phyloP scores from a whole-genome alignment of 306 rosid genomes.

The Bauhinia variegata region DNA sequence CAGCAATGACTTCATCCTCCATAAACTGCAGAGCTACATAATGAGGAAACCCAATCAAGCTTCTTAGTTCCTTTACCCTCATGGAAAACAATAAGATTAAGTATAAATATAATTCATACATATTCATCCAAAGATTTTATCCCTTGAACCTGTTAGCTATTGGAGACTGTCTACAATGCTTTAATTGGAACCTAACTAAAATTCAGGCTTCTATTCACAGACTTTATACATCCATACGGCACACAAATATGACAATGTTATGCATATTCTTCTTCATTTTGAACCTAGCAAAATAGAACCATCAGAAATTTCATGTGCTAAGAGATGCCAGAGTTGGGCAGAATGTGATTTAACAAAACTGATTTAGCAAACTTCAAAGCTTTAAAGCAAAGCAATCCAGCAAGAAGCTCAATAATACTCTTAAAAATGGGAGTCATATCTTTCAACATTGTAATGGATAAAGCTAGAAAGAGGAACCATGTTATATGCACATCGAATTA shows the following conservation, averaged over 20 bases:
- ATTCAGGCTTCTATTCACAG: no score
- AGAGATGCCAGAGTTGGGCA: slow-evolving; percentile 19
- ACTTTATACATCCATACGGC: no score
- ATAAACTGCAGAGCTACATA: slow-evolving; percentile 85
- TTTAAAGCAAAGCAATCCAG: neutral
- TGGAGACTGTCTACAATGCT: no score
- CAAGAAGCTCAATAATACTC: slow-evolving; percentile 8
- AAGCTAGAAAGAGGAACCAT: slow-evolving; percentile 10
- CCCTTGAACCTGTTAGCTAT: no score
- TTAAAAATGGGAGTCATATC: no score
- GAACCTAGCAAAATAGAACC: slow-evolving; percentile 1
- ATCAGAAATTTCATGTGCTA: slow-evolving; percentile 12
- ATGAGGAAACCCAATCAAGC: slow-evolving; percentile 36
- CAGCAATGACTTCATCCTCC: slow-evolving; percentile 72
- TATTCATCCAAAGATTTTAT: no score
- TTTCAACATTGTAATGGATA: slow-evolving; percentile 22
- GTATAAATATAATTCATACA: slow-evolving; percentile 10
- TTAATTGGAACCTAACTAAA: no score
- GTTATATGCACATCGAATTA: neutral
- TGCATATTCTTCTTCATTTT: neutral
- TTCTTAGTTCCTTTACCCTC: slow-evolving; percentile 15
- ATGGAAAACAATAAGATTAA: slow-evolving; percentile 4
- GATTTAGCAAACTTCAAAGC: no score
- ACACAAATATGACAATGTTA: neutral
- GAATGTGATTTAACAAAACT: slow-evolving; percentile 23